Percentiles rank a stretch among this genome's conserved stretches.
These are phyloP conservation scores for Escallonia herrerae DNA, from an alignment of 129 eudicot genomes.

Conservation along the genomic window DNA sequence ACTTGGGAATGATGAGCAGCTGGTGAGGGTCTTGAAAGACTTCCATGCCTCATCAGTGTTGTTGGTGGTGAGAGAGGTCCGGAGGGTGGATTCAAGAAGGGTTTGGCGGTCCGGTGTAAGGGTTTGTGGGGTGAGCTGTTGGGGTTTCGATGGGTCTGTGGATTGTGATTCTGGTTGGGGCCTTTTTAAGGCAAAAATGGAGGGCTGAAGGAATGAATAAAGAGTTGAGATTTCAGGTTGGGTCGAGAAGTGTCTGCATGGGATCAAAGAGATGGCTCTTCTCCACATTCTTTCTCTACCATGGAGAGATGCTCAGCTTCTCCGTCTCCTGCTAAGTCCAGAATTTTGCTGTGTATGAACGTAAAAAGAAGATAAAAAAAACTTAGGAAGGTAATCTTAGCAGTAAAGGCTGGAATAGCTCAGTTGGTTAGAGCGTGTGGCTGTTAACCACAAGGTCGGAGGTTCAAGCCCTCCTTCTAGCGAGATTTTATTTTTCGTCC, in stretches of 20 bases:
- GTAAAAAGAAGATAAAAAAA: too few relatives aligned
- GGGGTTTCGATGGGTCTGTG: conserved; percentile 18
- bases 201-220: conserved; percentile 79
- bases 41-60: conserved; percentile 93
- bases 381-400: background rate
- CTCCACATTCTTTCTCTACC: conserved; percentile 49
- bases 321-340: too few relatives aligned
- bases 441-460: conserved; percentile 99
- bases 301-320: background rate
- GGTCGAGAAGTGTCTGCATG: conserved; percentile 31
- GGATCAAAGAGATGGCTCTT: conserved; percentile 29
- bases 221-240: conserved; percentile 51
- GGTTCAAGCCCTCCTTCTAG: conserved; percentile 99
- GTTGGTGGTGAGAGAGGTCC: conserved; percentile 33
- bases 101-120: conserved; percentile 31
- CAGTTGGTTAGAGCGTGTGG: conserved; percentile 99
- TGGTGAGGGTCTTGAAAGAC: conserved; percentile 70
- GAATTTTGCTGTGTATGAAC: too few relatives aligned
- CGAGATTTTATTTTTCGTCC: conserved; percentile 14
- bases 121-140: conserved; percentile 25
- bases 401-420: conserved; percentile 77
- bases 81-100: conserved; percentile 54
- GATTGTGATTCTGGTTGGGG: conserved; percentile 22
- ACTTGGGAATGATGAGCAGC: conserved; percentile 48
- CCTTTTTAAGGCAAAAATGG: conserved; percentile 46